Percentiles rank a stretch among this genome's conserved stretches.
These are phyloP conservation scores for Penicillium sp. DNA, from an alignment of 2,329 filamentous ascomycete genomes.

Conservation along the genomic window DNA sequence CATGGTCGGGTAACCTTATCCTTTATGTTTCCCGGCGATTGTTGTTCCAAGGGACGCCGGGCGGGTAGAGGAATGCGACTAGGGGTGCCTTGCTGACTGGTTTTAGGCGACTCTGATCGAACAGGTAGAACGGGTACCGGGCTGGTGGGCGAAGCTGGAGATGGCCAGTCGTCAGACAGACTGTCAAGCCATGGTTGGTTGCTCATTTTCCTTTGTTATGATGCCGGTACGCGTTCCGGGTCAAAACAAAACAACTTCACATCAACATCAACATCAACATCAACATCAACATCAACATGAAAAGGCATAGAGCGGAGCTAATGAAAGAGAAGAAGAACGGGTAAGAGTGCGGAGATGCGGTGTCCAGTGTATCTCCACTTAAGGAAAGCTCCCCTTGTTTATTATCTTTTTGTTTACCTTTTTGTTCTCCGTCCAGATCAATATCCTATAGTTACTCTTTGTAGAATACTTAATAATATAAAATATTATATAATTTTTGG, in stretches of 20 bases:
- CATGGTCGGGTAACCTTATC: conserved; percentile 29
- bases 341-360: conserved; percentile 6
- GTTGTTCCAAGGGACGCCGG: conserved; percentile 27
- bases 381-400: conserved; percentile 6
- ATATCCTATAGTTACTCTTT: neutral
- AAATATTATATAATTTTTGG: neutral
- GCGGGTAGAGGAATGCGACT: conserved; percentile 34
- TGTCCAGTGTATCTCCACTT: conserved; percentile 5
- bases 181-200: conserved; percentile 38
- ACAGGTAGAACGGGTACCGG: conserved; percentile 20
- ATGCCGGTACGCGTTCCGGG: conserved; percentile 9
- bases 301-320: conserved; percentile 6
- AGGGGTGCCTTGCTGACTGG: conserved; percentile 26
- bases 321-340: conserved; percentile 2
- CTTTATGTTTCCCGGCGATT: conserved; percentile 23
- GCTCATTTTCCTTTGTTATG: conserved; percentile 26
- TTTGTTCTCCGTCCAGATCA: neutral
- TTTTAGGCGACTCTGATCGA: conserved; percentile 20
- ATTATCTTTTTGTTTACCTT: conserved; percentile 6
- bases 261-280: too few relatives aligned
- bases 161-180: conserved; percentile 39
- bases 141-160: conserved; percentile 31
- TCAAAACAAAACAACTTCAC: neutral
- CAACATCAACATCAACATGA: neutral
- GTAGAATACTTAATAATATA: neutral